Evolutionary conservation across 2,329 filamentous ascomycete species (phyloP), one percentile per base, ranked within the genome.

Genomic region (Sarocladium oryzae): DNA sequence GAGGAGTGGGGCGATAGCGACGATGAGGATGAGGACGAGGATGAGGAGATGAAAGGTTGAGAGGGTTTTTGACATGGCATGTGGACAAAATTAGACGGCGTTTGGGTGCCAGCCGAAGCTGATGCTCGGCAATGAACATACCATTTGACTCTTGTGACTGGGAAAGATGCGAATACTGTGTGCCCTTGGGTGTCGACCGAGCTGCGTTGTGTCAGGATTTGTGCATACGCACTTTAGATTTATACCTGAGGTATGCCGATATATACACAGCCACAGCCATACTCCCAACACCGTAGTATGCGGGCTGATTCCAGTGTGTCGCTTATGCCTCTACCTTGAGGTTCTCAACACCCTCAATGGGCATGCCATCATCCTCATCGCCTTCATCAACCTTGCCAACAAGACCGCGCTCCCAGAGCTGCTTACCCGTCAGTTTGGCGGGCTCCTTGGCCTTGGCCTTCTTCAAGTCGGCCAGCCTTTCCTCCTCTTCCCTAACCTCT

Each of bases 391-490:
- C 76, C 70, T 84, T 88, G 45, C 81, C 76, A 49, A 71, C 86
- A 60, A 91, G 67, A 24, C 88, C 88, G 49, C 77, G 77, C 73
- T 91, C 86, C 86, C 88, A 92, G 33, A 92, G 73, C 63, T 92
- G 85, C 62, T 73, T 84, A 16, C 88, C 88, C 1, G 87, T 85
- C 57, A 91, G 68, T 62, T 77, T 84, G 35, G 84, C 79, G 15
- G 88, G 82, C 54, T 88, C 88, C 74, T 89, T 93, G 54, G 82
- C 76, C 61, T 75, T 85, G 16, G 84, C 82, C 72, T 89, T 86
- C 70, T 88, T 90, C 70, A 89, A 81, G 70, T 95, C 91, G 48
- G 91, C 89, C 30, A 84, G 75, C 56, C 88, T 81, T 59, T 92
- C 88, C 57, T 92, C 89, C 66, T 88, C 86, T 60, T 84, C 79